phyloP scores from a whole-genome alignment of 176 grass and related monocot genomes.

The Carex scoparia region DNA sequence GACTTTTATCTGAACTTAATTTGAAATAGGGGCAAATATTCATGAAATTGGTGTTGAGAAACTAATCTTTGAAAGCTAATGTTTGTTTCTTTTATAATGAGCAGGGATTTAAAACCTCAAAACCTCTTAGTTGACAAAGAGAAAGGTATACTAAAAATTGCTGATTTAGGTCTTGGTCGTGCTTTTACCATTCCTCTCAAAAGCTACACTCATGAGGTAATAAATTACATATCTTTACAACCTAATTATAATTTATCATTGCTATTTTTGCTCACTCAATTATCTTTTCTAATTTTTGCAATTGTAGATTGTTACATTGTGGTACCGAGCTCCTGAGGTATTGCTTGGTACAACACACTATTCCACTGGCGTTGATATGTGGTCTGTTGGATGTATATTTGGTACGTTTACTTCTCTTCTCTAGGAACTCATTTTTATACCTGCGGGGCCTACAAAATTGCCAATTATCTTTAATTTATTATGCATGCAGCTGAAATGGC shows the following conservation, averaged over 20 bases:
- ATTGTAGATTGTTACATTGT: constrained; percentile 83
- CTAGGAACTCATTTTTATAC: background rate
- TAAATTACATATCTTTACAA: background rate
- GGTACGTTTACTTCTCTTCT: constrained; percentile 33
- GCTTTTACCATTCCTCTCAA: constrained; percentile 68
- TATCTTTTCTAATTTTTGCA: background rate
- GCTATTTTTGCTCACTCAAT: background rate
- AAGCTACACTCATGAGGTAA: constrained; percentile 95
- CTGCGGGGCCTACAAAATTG: background rate
- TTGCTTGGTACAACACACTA: constrained; percentile 85
- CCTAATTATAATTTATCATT: background rate
- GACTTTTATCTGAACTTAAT: background rate
- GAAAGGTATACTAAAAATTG: constrained; percentile 91
- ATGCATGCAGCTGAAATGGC: constrained; percentile 82
- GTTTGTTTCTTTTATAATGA: background rate
- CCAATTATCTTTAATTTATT: constrained; percentile 17
- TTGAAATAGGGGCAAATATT: background rate
- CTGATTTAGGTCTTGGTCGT: constrained; percentile 83
- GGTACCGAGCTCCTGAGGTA: constrained; percentile 98
- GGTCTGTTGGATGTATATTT: constrained; percentile 94
- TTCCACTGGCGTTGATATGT: constrained; percentile 94
- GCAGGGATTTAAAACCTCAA: constrained; percentile 91
- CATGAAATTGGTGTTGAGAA: background rate
- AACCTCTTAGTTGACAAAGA: constrained; percentile 98
- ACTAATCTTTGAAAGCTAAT: background rate